Evolutionary conservation across 2,329 filamentous ascomycete genomes (phyloP), one percentile per base, ranked within the genome.

Genomic region (Alternaria novae-zelandiae): DNA sequence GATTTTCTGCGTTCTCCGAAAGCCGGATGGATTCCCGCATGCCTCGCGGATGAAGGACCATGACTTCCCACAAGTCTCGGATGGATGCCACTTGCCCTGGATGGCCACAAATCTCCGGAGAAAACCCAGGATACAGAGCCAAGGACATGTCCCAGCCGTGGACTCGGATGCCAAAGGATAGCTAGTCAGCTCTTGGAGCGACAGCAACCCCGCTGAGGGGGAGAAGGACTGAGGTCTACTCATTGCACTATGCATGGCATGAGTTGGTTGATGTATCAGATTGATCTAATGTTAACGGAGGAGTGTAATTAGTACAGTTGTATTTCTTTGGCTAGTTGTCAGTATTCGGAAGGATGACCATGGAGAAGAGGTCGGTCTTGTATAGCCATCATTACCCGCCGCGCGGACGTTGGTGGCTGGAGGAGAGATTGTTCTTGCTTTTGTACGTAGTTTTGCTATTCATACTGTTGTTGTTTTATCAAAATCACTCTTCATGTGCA

Each of bases 201-300:
- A 73, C 60, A 66, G 70, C 56, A 65, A 57, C 67, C 67, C 57
- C 53, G n/a, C 21, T 53, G 32, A 55, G 64, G 67, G 68, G 61
- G 57, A 69, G 53, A 66, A 56, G 69, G 68, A 69, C 70, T 63
- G 54, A 41, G 47, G 69, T 71, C 66, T 46, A 67, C 70, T 72
- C 72, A 72, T 70, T 66, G 69, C 70, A 73, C 70, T 25, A 64
- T 54, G 62, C 66, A 70, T 67, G 67, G 70, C 69, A 73, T 73
- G 70, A 73, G 70, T 67, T 65, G 66, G 71, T 59, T 65, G 67
- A 69, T 70, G 55, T 63, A 59, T 59, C 57, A 71, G 65, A 71
- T 68, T 71, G 67, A 70, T 72, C 54, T 54, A 59, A 62, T 62
- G 59, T 64, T 66, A 61, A 66, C 56, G 56, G 62, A 62, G 54